Base-by-base conservation (phyloP, 768 basidiomycete species). In the Termitomyces sp. region DNA sequence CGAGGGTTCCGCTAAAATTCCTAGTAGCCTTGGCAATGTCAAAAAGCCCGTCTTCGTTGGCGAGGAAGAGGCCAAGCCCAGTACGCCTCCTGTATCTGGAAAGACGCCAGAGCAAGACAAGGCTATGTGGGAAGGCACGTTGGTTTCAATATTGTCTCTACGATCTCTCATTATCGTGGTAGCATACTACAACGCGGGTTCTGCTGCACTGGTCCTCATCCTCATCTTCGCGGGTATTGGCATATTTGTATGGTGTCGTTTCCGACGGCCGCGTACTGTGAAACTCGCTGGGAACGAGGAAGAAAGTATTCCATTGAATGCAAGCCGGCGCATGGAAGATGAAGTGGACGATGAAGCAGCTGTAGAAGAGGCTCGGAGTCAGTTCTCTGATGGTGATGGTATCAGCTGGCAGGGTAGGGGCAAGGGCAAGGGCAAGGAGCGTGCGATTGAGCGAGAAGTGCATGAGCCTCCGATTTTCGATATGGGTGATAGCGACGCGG, bases 141-240 rank as follows among this genome's bases (percentile, higher is more conserved):
- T n/a, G 12, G 25, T 15, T 25, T 20, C 34, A 4, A 38, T 50
- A 10, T 46, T 11, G 15, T 12, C 6, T 5, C 25, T 52, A 37
- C 48, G 17, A 56, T 58, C 36, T 54, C 42, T 57, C 34, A 43
- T 29, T 38, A 31, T 49, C 36, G 8, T 46, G 48, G 12, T 57
- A 94, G 95, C 93, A n/a, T 96, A 95, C 72, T 97, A 96, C 72
- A 96, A 96, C 62, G 90, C 93, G 38, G 94, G 92, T 11, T 94
- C 94, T 0, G 91, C 89, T 1, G 87, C 89, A 3, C 76, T 95
- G n/a, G 86, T 96, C 29, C 81, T 98, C 45, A 69, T 96, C 3
- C 73, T 97, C 57, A 81, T 96, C 60, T 78, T 84, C 40, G 68
- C 85, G 20, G 81, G 80, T 15, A 83, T 95, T 56, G 92, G 86